These are phyloP conservation scores for Hysterium pulicare DNA, from an alignment of 2,329 filamentous ascomycete species.

Conservation along the genomic window DNA sequence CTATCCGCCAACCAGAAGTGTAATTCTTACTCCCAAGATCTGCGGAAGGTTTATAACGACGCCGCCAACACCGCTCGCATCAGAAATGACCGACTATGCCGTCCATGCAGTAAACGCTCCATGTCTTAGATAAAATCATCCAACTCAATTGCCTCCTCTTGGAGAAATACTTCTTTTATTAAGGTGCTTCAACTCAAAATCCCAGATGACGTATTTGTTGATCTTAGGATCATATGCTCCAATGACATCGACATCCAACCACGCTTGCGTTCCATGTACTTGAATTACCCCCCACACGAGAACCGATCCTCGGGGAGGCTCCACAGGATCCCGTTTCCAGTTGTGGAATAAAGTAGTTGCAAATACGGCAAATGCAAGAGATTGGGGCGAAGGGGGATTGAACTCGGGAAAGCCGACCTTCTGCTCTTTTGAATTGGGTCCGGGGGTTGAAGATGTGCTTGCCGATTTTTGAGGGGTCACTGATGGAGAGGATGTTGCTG, in stretches of 20 bases:
- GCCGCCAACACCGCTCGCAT: too few relatives aligned
- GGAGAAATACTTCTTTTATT: too few relatives aligned
- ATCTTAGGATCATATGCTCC: conserved; percentile 45
- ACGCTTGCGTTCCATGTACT: conserved; percentile 41
- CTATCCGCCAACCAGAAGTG: too few relatives aligned
- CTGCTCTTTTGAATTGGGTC: conserved; percentile 4
- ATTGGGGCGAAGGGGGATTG: conserved; percentile 5
- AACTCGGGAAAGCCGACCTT: conserved; percentile 6
- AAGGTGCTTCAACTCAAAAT: too few relatives aligned
- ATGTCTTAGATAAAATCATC: too few relatives aligned
- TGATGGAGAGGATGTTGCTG: background rate
- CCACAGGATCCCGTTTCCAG: conserved; percentile 25
- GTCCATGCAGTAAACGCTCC: too few relatives aligned
- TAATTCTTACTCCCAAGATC: too few relatives aligned
- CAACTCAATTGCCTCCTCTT: too few relatives aligned
- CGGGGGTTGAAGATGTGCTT: background rate
- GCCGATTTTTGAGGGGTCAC: background rate
- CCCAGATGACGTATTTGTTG: too few relatives aligned
- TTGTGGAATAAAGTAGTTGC: conserved; percentile 3
- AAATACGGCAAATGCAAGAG: conserved; percentile 8
- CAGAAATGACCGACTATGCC: too few relatives aligned
- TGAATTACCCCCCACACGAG: conserved; percentile 46
- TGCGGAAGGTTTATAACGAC: too few relatives aligned
- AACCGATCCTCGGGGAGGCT: conserved; percentile 45
- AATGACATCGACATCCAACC: conserved; percentile 43